Evolutionary conservation across 192 early-diverging fungal species (phyloP), one percentile per base, ranked within the genome.

Genomic region (Helicostylum pulchrum): DNA sequence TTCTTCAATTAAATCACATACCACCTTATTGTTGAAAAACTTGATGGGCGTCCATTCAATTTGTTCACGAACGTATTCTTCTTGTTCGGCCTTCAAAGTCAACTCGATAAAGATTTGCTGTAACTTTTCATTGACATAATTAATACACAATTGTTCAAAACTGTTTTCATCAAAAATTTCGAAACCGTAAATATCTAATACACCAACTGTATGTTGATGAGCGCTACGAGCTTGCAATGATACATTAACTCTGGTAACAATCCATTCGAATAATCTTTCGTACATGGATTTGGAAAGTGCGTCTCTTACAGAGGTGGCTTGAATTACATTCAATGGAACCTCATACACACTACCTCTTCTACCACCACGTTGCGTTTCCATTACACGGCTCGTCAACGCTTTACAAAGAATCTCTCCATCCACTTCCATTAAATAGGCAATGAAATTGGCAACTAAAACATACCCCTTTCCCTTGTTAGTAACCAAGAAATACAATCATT

Each of bases 31-130:
- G 82, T 99, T 98, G 80, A 99, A 99, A 74, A 93, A 99, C 60
- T 94, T 89, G 67, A 99, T 99, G n/a, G 95, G 96, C 12, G 93
- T 95, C 97, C 97, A 99, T 68, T 95, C 75, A 73, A 99, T 99
- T 58, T 92, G 86, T 80, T 99, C 97, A 49, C 86, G 80, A 56
- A 92, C 88, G 66, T 99, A 99, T 73, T 99, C 97, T 78, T 99
- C 95, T 82, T 99, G 97, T 79, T 99, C 97, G 7, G 93, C 85
- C 79, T 99, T 98, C 44, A 99, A 82, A 21, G 97, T 99, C 53
- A 99, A 77, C 78, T 98, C 95, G 61, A 99, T 99, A 68, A 99
- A 99, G 69, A 99, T 96, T 69, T 98, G 95, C 71, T 99, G 97
- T 56, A 98, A 79, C 70, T 92, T 92, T 67, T 98, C 95, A 75